Base-by-base conservation (phyloP, 2,329 filamentous ascomycete species). In the Colletotrichum tamarilloi region DNA sequence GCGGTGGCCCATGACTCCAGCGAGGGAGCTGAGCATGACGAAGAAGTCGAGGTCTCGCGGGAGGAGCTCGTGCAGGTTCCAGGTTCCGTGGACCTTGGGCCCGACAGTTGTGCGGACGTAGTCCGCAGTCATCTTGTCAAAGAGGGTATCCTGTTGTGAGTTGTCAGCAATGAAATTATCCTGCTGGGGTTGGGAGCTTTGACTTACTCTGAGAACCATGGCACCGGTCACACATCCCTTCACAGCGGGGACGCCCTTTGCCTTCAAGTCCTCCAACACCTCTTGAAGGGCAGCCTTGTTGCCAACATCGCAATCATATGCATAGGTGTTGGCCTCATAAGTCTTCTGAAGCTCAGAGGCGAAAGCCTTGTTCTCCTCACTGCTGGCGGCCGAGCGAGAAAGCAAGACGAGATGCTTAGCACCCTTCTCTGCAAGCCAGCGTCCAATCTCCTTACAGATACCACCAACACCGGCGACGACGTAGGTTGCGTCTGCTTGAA, bases 61-160 rank as follows among this genome's bases (percentile, higher is more conserved):
- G 30, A 84, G 80, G 0, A 81, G 32, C 7, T 79, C 76, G 59
- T 83, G 77, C 5, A 84, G 74, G 57, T 79, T 74, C 42, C 74
- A 76, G 1, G 75, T 79, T 6, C 82, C 82, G 11, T 78, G 68
- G 0, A 84, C 79, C 73, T 84, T 84, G 35, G 82, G 82, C 14
- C 74, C 74, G 30, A 78, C 69, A 28, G 75, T 75, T 1, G 72
- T 67, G 11, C 75, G 68, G 77, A 77, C 84, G 5, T 80, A 65
- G 6, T 75, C 71, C 32, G 76, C 64, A 16, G 74, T 78, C 81
- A 84, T 83, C n/a, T 68, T 75, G 53, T 77, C 76, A 32, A 77
- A 74, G 16, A 75, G 74, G n/a, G 65, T 67, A 35, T 77, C 77
- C 68, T 72, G 35, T 5, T n/a, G 30, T 22, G 5, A 5, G 5